A percentile compares a stretch with the other conserved stretches of the same genome.
phyloP scores from a whole-genome alignment of 345 rosid species.

The Brassica carinata region DNA sequence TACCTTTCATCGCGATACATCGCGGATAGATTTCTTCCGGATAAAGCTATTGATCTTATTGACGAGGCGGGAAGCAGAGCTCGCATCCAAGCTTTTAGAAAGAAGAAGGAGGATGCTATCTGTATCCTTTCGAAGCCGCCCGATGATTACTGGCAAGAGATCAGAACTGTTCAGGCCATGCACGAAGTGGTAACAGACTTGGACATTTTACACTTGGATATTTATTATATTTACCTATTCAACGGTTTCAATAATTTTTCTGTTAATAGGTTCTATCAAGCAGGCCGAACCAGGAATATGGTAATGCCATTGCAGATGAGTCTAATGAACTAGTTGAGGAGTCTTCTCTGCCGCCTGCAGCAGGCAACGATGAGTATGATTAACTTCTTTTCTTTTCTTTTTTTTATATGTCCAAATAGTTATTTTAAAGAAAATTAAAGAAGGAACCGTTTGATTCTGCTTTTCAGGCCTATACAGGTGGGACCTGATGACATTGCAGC shows the following conservation, averaged over 20 bases:
- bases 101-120: slow-evolving; percentile 77
- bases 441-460: slow-evolving; percentile 35
- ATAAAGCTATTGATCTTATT: slow-evolving; percentile 97
- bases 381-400: slow-evolving; percentile 6
- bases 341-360: slow-evolving; percentile 53
- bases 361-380: slow-evolving; percentile 65
- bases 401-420: neutral
- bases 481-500: slow-evolving; percentile 95
- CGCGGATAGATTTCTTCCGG: slow-evolving; percentile 92
- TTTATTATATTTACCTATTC: slow-evolving; percentile 9
- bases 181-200: slow-evolving; percentile 77
- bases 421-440: neutral
- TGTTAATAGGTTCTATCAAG: slow-evolving; percentile 63
- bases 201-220: slow-evolving; percentile 1
- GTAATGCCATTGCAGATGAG: slow-evolving; percentile 47
- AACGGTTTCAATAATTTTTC: slow-evolving; percentile 10
- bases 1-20: slow-evolving; percentile 82
- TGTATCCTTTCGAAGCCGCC: slow-evolving; percentile 83
- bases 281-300: slow-evolving; percentile 50
- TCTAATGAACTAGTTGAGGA: slow-evolving; percentile 52
- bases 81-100: slow-evolving; percentile 74
- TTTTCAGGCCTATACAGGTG: slow-evolving; percentile 68
- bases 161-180: slow-evolving; percentile 93
- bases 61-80: slow-evolving; percentile 99
- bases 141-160: slow-evolving; percentile 97